Conservation (phyloP, 2,329 filamentous ascomycete species). For the Cephalotrichum gorgonifer region DNA sequence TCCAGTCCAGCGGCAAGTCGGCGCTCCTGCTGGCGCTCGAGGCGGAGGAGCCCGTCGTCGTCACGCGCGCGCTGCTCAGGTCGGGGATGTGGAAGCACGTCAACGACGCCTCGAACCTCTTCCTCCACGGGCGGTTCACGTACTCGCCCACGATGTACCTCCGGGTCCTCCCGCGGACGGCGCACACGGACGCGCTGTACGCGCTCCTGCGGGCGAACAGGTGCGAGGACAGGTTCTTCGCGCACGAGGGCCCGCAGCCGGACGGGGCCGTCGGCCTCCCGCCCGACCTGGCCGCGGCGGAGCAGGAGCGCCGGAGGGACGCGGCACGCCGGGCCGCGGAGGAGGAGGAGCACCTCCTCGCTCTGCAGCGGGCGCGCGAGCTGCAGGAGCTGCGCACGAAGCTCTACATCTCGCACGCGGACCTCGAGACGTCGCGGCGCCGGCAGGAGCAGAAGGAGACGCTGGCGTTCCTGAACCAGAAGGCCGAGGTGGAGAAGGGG, state of each 20-base stretch:
- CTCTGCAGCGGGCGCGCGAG: slow-evolving; percentile 38
- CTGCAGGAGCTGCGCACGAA: slow-evolving; percentile 39
- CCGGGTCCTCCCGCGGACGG: slow-evolving; percentile 30
- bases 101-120: slow-evolving; percentile 49
- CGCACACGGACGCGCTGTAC: slow-evolving; percentile 30
- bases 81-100: slow-evolving; percentile 55
- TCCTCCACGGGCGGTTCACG: slow-evolving; percentile 38
- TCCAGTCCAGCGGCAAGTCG: slow-evolving; percentile 47
- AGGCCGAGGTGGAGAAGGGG: slow-evolving; percentile 36
- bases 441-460: slow-evolving; percentile 35
- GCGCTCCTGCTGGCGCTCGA: slow-evolving; percentile 51
- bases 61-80: slow-evolving; percentile 48
- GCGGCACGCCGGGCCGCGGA: slow-evolving; percentile 33
- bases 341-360: slow-evolving; percentile 35
- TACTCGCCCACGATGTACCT: slow-evolving; percentile 60
- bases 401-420: slow-evolving; percentile 35
- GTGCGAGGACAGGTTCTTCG: slow-evolving; percentile 42
- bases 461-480: slow-evolving; percentile 29
- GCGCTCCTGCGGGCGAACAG: slow-evolving; percentile 40
- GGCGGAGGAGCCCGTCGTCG: slow-evolving; percentile 40
- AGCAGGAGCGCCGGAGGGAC: slow-evolving; percentile 38
- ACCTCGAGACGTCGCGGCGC: slow-evolving; percentile 40
- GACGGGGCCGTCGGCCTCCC: slow-evolving; percentile 42
- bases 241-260: slow-evolving; percentile 41
- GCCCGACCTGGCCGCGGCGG: slow-evolving; percentile 34